Evolutionary conservation across 176 grass and related monocot species (phyloP).

Genomic region (Guadua angustifolia): DNA sequence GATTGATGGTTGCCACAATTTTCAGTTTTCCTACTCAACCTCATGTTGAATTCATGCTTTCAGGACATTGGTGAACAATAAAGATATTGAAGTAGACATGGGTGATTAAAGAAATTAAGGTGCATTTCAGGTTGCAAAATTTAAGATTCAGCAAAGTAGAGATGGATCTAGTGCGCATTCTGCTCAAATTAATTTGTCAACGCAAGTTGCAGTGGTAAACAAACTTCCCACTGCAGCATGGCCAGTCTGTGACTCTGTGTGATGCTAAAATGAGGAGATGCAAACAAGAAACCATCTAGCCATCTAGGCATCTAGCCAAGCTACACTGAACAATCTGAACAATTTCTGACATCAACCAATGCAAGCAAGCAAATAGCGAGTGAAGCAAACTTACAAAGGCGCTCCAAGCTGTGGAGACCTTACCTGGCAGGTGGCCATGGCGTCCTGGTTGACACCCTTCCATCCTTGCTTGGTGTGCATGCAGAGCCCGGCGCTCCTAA

Average conservation of each 20-base stretch:
- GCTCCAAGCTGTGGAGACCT: not conserved
- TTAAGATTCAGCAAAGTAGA: not conserved
- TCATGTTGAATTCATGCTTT: not conserved
- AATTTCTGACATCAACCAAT: not conserved
- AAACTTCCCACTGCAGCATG: not conserved
- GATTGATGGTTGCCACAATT: not conserved
- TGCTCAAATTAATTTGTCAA: not conserved
- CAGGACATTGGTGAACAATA: not conserved
- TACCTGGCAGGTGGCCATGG: conserved; percentile 87
- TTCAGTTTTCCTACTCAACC: not conserved
- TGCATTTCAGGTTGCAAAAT: not conserved
- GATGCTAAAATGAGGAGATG: not conserved
- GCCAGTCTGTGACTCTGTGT: not conserved
- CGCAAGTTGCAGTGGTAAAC: not conserved
- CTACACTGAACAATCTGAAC: not conserved
- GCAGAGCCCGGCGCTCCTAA: conserved; percentile 56
- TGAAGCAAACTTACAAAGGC: not conserved
- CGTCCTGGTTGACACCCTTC: conserved; percentile 96
- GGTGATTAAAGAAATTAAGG: not conserved
- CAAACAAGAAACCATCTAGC: not conserved
- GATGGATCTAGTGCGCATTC: conserved; percentile 11
- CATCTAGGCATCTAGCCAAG: not conserved
- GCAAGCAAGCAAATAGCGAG: not conserved
- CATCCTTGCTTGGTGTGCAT: conserved; percentile 85
- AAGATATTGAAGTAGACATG: not conserved